A percentile compares a stretch with the other conserved stretches of the same genome.
Evolutionary conservation across 805 yeast species (phyloP).

Genomic region (Candida takata): DNA sequence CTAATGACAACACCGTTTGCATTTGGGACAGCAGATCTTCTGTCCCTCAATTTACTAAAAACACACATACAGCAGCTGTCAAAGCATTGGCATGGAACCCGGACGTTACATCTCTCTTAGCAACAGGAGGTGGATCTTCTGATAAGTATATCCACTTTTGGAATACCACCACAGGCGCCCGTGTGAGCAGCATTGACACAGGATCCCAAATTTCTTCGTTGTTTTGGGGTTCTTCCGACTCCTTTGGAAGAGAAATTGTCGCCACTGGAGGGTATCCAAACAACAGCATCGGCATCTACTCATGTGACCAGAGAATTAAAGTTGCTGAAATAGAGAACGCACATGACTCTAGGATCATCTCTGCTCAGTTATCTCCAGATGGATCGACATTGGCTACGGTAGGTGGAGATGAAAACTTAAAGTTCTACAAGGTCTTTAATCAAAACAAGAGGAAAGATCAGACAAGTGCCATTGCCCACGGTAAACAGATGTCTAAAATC

Average conservation of each 20-base stretch:
- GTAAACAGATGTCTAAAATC: conserved; percentile 42
- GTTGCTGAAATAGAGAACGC: conserved; percentile 84
- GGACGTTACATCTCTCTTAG: conserved; percentile 68
- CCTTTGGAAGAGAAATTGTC: conserved; percentile 73
- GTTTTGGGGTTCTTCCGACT: conserved; percentile 78
- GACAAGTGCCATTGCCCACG: conserved; percentile 28
- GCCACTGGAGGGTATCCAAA: conserved; percentile 94
- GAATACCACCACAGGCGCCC: conserved; percentile 87
- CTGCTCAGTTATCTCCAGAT: conserved; percentile 84
- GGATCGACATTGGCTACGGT: conserved; percentile 86
- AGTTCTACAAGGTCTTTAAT: conserved; percentile 91
- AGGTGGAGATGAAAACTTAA: conserved; percentile 92
- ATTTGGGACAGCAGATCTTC: conserved; percentile 83
- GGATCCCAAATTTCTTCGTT: conserved; percentile 93
- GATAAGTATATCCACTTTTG: conserved; percentile 89
- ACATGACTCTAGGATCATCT: conserved; percentile 82
- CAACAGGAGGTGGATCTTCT: conserved; percentile 96
- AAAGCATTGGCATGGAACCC: conserved; percentile 97
- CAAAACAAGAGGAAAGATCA: conserved; percentile 29
- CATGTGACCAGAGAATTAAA: conserved; percentile 78
- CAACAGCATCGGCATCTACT: conserved; percentile 75
- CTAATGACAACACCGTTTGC: conserved; percentile 88
- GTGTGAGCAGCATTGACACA: conserved; percentile 80
- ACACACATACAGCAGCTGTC: conserved; percentile 87
- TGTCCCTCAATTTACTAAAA: conserved; percentile 65